A percentile compares a stretch with the other conserved stretches of the same genome.
These are phyloP conservation scores for Noccaea caerulescens DNA, from an alignment of 345 rosid species.

Conservation along the genomic window DNA sequence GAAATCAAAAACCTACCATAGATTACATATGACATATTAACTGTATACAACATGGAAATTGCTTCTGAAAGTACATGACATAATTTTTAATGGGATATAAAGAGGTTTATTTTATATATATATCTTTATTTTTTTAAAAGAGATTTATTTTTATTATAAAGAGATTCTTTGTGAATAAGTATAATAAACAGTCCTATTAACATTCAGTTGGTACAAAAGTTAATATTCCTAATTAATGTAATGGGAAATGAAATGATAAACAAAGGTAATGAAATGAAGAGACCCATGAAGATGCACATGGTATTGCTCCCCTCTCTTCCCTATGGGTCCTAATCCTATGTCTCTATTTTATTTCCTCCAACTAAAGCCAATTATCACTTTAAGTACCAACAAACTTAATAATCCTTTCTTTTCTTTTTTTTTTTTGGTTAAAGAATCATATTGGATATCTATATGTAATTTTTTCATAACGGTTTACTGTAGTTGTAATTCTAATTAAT, in stretches of 20 bases:
- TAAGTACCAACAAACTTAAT: slow-evolving; percentile 34
- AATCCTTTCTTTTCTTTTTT: background rate
- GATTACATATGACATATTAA: too few relatives aligned
- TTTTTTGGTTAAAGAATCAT: background rate
- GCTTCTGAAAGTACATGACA: too few relatives aligned
- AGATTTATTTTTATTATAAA: too few relatives aligned
- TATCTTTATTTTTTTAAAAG: too few relatives aligned
- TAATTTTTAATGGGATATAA: too few relatives aligned
- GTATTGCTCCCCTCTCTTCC: slow-evolving; percentile 49
- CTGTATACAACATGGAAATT: too few relatives aligned
- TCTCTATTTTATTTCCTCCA: slow-evolving; percentile 35
- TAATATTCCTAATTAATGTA: slow-evolving; percentile 1
- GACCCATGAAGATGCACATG: slow-evolving; percentile 70
- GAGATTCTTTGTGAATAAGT: background rate
- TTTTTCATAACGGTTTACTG: too few relatives aligned
- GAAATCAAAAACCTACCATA: too few relatives aligned
- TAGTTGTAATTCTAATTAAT: background rate
- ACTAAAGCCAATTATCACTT: slow-evolving; percentile 41
- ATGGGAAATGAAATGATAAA: slow-evolving; percentile 8
- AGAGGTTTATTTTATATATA: too few relatives aligned
- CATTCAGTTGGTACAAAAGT: slow-evolving; percentile 13
- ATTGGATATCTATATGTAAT: background rate
- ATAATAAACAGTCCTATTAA: slow-evolving; percentile 13
- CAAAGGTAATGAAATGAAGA: slow-evolving; percentile 54
- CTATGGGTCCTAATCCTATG: slow-evolving; percentile 37